Evolutionary conservation across 2,329 filamentous ascomycete genomes (phyloP).

Genomic region (Cryphonectria carpinicola): DNA sequence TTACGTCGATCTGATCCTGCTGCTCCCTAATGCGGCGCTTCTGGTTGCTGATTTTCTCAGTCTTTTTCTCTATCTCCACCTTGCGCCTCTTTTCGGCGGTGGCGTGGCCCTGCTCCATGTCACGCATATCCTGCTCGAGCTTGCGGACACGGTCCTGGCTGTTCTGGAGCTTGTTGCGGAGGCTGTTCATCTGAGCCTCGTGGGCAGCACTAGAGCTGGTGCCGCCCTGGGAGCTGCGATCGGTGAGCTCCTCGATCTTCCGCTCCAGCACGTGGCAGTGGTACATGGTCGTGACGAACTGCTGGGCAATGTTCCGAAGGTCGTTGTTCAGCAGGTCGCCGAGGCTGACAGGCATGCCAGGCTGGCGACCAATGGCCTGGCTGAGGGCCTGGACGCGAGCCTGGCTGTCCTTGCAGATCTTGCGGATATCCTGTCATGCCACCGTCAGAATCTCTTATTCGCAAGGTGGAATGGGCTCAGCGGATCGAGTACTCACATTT

Average conservation of each 20-base stretch:
- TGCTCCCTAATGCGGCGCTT: conserved; percentile 30
- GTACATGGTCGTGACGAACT: conserved; percentile 20
- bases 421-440: conserved; percentile 20
- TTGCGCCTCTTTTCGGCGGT: conserved; percentile 23
- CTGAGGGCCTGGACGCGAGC: conserved; percentile 11
- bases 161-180: conserved; percentile 17
- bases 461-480: neutral
- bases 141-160: conserved; percentile 13
- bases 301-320: conserved; percentile 20
- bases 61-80: conserved; percentile 20
- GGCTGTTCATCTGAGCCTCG: conserved; percentile 19
- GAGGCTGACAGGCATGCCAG: conserved; percentile 22
- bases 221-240: conserved; percentile 1
- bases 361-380: conserved; percentile 23
- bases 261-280: conserved; percentile 20
- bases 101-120: conserved; percentile 7
- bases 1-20: conserved; percentile 27
- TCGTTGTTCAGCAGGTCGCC: conserved; percentile 23
- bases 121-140: neutral
- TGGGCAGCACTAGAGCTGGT: conserved; percentile 6
- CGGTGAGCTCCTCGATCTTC: conserved; percentile 13
- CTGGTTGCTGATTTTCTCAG: conserved; percentile 28
- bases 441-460: neutral
- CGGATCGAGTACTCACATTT: conserved; percentile 14
- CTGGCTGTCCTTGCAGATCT: conserved; percentile 17